phyloP scores from a whole-genome alignment of 1,284 basidiomycete species.

The Cutaneotrichosporon sp. region DNA sequence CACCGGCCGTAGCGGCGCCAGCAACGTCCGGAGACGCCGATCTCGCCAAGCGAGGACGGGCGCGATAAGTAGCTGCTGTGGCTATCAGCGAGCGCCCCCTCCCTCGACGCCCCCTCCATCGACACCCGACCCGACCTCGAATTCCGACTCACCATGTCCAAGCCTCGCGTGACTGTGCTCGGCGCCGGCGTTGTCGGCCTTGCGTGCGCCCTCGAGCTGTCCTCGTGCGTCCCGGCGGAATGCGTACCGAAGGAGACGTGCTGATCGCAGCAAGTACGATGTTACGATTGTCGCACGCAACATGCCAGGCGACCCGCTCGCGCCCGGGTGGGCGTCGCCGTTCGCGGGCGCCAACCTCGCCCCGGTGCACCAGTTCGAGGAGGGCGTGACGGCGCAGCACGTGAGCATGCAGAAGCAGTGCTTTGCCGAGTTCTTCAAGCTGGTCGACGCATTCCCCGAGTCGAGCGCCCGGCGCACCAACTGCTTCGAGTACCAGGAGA shows the following conservation, averaged over 20 bases:
- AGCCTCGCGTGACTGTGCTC: not conserved
- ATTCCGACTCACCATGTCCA: not conserved
- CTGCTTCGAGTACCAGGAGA: conserved; percentile 11
- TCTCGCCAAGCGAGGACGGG: no score
- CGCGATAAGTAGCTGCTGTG: not conserved
- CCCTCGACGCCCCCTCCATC: no score
- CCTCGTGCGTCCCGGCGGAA: not conserved
- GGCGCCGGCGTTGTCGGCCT: not conserved
- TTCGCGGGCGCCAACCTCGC: not conserved
- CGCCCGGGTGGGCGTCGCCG: conserved; percentile 1
- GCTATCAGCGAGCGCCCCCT: not conserved
- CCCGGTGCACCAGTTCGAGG: not conserved
- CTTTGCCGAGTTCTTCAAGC: not conserved
- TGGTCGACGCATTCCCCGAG: not conserved
- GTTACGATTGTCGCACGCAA: conserved; percentile 2
- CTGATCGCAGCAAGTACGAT: not conserved
- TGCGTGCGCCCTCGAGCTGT: conserved; percentile 3
- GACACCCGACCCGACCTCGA: not conserved
- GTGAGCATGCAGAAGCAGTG: conserved; percentile 1
- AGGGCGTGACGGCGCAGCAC: not conserved
- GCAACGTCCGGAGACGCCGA: not conserved
- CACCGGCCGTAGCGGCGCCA: no score
- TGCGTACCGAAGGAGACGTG: not conserved
- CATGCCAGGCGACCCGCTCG: conserved; percentile 1
- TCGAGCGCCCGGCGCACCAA: not conserved